These are phyloP conservation scores for Apiotrichum porosum DNA, from an alignment of 1,284 basidiomycete species.

Conservation along the genomic window DNA sequence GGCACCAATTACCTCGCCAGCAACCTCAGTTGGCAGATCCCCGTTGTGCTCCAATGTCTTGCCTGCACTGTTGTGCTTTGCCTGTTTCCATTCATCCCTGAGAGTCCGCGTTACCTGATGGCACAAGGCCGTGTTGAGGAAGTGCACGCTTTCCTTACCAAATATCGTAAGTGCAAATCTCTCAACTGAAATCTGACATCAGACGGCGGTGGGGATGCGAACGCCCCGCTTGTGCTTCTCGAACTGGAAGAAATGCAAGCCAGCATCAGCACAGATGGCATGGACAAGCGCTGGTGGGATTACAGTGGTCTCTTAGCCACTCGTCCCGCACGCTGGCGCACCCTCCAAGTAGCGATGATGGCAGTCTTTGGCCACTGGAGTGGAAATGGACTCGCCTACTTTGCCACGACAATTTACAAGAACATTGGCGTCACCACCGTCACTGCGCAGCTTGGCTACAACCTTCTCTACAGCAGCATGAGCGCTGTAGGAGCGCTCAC, in stretches of 20 bases:
- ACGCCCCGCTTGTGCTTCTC: constrained; percentile 49
- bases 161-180: no score
- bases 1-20: constrained; percentile 18
- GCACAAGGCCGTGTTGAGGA: constrained; percentile 53
- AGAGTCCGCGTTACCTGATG: constrained; percentile 26
- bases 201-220: constrained; percentile 24
- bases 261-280: constrained; percentile 52
- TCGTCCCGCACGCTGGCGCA: background rate
- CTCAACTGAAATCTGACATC: no score
- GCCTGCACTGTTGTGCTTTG: constrained; percentile 7
- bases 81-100: constrained; percentile 22
- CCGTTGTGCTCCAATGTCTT: constrained; percentile 25
- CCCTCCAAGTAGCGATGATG: constrained; percentile 12
- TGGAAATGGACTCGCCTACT: constrained; percentile 50
- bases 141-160: constrained; percentile 67
- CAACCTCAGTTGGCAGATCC: constrained; percentile 28
- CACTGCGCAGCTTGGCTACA: constrained; percentile 50
- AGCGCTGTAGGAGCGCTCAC: constrained; percentile 52
- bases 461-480: constrained; percentile 55
- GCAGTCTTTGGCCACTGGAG: constrained; percentile 46
- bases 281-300: constrained; percentile 47
- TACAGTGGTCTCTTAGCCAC: background rate
- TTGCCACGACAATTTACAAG: constrained; percentile 36
- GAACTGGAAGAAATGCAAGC: constrained; percentile 57
- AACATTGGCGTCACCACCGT: constrained; percentile 22